These are phyloP conservation scores for Trichoderma oligosporum DNA, from an alignment of 2,329 filamentous ascomycete genomes.

Conservation along the genomic window DNA sequence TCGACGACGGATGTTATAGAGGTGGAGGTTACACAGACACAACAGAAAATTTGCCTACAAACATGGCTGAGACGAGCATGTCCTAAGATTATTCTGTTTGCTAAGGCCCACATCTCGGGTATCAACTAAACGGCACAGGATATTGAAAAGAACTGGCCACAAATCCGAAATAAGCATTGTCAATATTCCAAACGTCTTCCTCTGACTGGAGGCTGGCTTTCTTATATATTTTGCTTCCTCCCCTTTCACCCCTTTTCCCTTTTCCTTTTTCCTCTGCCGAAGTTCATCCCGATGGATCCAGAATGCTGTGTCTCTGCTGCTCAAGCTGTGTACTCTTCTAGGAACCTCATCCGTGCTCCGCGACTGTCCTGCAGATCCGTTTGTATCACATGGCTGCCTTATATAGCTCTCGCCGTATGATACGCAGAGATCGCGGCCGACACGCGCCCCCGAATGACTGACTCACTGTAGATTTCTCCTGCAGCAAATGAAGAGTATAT, in stretches of 20 bases:
- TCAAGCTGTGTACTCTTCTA: background rate
- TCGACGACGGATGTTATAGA: background rate
- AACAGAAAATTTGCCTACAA: background rate
- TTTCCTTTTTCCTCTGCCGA: too few relatives aligned
- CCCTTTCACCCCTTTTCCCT: too few relatives aligned
- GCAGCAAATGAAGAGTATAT: background rate
- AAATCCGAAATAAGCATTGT: too few relatives aligned
- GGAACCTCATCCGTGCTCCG: background rate
- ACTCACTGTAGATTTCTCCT: too few relatives aligned
- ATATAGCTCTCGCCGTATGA: background rate
- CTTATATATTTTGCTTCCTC: too few relatives aligned
- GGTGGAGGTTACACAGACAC: background rate
- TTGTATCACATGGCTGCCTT: background rate
- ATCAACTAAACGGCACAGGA: background rate
- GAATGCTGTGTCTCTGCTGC: too few relatives aligned
- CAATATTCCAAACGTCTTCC: too few relatives aligned
- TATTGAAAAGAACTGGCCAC: background rate
- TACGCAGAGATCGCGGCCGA: too few relatives aligned
- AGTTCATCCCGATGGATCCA: too few relatives aligned
- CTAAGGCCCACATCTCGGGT: background rate
- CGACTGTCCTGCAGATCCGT: background rate
- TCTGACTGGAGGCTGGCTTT: too few relatives aligned
- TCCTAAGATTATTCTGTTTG: background rate
- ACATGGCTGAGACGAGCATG: background rate
- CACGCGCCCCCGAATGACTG: too few relatives aligned